Conservation (phyloP, 495 filamentous ascomycete species). For the Lophiotrema nucula region DNA sequence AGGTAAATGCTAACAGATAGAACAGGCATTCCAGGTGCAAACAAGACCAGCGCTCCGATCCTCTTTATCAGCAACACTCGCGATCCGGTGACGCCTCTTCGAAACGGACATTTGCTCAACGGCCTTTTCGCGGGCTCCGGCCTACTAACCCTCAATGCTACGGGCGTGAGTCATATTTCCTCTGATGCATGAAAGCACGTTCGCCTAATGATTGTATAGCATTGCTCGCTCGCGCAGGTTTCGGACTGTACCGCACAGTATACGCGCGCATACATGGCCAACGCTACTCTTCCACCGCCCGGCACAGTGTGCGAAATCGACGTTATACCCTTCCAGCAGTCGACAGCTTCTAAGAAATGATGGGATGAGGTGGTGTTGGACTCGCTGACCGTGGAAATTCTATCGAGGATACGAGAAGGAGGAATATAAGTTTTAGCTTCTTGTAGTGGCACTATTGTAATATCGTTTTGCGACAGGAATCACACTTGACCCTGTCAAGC, state of each 20-base stretch:
- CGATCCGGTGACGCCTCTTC: conserved; percentile 13
- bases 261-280: not conserved
- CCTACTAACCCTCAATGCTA: not conserved
- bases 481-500: too few relatives aligned
- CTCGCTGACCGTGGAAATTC: not conserved
- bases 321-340: not conserved
- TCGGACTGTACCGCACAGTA: not conserved
- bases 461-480: too few relatives aligned
- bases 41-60: conserved; percentile 1
- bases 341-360: not conserved
- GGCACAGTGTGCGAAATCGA: not conserved
- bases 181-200: too few relatives aligned
- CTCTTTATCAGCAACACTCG: conserved; percentile 1
- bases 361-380: not conserved
- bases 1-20: not conserved
- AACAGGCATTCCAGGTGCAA: not conserved
- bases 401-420: too few relatives aligned
- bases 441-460: too few relatives aligned
- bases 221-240: not conserved
- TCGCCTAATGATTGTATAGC: too few relatives aligned
- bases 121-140: not conserved
- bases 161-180: too few relatives aligned
- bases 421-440: too few relatives aligned
- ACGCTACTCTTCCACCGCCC: not conserved
- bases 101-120: not conserved